Percentiles rank a stretch among this genome's conserved stretches.
Conservation (phyloP, 2,329 filamentous ascomycete genomes). For the Aschersonia sp. region DNA sequence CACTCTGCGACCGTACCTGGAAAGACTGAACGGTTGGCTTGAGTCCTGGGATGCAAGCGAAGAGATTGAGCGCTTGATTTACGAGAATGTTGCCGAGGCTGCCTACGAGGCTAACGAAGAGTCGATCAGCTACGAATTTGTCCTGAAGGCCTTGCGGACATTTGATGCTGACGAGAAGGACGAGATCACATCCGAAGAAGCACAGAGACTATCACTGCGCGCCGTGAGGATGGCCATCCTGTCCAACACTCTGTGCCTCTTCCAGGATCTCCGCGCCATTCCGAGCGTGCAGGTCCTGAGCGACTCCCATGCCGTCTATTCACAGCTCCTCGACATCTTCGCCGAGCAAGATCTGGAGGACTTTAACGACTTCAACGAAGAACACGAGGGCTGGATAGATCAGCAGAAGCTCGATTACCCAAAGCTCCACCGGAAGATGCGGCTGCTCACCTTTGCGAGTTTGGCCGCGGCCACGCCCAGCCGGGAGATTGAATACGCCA, state of each 20-base stretch:
- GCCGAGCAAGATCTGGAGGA: conserved; percentile 87
- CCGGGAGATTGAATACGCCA: conserved; percentile 76
- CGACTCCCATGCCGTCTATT: conserved; percentile 71
- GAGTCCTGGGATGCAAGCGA: conserved; percentile 67
- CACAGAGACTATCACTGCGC: conserved; percentile 43
- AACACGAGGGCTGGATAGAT: conserved; percentile 76
- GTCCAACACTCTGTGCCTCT: conserved; percentile 47
- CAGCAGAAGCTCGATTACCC: conserved; percentile 57
- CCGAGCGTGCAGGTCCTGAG: conserved; percentile 74
- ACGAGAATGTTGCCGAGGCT: conserved; percentile 66
- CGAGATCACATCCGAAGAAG: conserved; percentile 43
- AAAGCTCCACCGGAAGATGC: conserved; percentile 84
- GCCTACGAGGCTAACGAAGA: conserved; percentile 66
- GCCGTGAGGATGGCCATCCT: conserved; percentile 39
- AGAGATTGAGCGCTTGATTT: conserved; percentile 74
- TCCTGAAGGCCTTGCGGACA: conserved; percentile 45
- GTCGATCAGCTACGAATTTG: conserved; percentile 52
- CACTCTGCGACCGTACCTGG: conserved; percentile 67
- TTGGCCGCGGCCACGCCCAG: conserved; percentile 71
- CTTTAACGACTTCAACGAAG: conserved; percentile 88
- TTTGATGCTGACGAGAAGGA: conserved; percentile 41
- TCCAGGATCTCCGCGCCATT: conserved; percentile 70
- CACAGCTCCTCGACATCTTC: conserved; percentile 90
- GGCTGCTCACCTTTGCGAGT: conserved; percentile 81
- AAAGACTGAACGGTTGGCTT: conserved; percentile 72